phyloP scores from a whole-genome alignment of 371 early-diverging fungal genomes.

The Syncephalastrum monosporum region DNA sequence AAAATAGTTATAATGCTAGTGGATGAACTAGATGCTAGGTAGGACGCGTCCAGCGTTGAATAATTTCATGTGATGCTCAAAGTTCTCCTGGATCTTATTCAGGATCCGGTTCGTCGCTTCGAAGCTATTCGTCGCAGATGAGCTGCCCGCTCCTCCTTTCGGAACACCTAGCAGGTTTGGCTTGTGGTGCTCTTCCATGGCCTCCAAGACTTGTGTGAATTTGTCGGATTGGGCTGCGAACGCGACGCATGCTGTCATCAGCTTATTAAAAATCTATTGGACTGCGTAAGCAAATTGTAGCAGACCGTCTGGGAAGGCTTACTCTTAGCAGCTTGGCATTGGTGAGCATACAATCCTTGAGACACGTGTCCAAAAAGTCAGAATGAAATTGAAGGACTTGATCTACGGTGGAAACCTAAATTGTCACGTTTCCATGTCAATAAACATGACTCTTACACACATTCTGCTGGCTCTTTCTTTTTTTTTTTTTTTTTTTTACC shows the following conservation, averaged over 20 bases:
- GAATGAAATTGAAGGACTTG: conserved; percentile 79
- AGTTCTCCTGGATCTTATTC: conserved; percentile 59
- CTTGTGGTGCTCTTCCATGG: conserved; percentile 46
- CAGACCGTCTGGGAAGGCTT: conserved; percentile 8
- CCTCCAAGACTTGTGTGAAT: conserved; percentile 34
- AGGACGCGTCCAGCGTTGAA: conserved; percentile 20
- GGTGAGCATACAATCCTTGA: conserved; percentile 90
- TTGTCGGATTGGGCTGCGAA: conserved; percentile 63
- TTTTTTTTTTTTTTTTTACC: conserved; percentile 18
- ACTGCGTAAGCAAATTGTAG: not conserved
- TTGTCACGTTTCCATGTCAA: conserved; percentile 1
- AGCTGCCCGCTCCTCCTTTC: conserved; percentile 26
- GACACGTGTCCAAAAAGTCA: conserved; percentile 82
- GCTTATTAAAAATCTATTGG: conserved; percentile 64
- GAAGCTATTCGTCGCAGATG: conserved; percentile 12
- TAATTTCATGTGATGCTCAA: conserved; percentile 64
- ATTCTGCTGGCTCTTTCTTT: conserved; percentile 11
- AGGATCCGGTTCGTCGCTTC: conserved; percentile 41
- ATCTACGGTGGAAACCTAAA: conserved; percentile 74
- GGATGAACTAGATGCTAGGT: no score
- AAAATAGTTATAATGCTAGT: no score
- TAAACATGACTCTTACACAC: conserved; percentile 13
- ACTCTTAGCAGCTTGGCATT: conserved; percentile 78
- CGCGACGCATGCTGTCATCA: conserved; percentile 65
- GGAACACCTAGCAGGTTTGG: conserved; percentile 42